Conservation (phyloP, 768 basidiomycete species). For the Gelatoporia subvermispora region DNA sequence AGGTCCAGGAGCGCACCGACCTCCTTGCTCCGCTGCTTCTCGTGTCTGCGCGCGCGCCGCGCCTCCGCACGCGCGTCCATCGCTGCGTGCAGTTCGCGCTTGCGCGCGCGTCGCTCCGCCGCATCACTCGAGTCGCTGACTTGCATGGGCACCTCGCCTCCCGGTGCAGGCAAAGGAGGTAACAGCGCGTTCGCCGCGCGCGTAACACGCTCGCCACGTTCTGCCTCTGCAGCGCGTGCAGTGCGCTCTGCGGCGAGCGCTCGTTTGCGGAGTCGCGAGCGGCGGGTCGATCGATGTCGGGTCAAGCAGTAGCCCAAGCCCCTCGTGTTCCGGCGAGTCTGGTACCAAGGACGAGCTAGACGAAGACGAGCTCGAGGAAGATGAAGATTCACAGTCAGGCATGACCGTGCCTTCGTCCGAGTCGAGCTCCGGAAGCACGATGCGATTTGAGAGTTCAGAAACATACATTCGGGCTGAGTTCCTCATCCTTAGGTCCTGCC, state of each 20-base stretch:
- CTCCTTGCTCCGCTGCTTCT: conserved; percentile 53
- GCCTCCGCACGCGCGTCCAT: conserved; percentile 38
- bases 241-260: conserved; percentile 18
- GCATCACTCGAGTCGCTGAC: no score
- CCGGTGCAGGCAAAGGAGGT: conserved; percentile 21
- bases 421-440: conserved; percentile 11
- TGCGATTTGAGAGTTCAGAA: background rate
- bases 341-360: conserved; percentile 14
- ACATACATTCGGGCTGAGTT: conserved; percentile 88
- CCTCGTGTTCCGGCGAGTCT: conserved; percentile 8
- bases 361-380: no score
- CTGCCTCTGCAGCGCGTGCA: conserved; percentile 17
- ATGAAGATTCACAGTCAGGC: conserved; percentile 15
- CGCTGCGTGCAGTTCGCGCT: conserved; percentile 30
- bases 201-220: conserved; percentile 24
- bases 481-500: conserved; percentile 58
- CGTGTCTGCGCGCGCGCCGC: conserved; percentile 40
- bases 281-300: conserved; percentile 18
- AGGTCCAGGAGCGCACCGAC: conserved; percentile 50
- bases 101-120: conserved; percentile 18
- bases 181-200: conserved; percentile 27
- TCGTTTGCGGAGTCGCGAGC: conserved; percentile 13
- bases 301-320: conserved; percentile 22
- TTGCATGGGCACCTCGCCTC: conserved; percentile 30
- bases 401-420: conserved; percentile 9